Conservation (phyloP, 306 rosid species). For the Luffa aegyptiaca region DNA sequence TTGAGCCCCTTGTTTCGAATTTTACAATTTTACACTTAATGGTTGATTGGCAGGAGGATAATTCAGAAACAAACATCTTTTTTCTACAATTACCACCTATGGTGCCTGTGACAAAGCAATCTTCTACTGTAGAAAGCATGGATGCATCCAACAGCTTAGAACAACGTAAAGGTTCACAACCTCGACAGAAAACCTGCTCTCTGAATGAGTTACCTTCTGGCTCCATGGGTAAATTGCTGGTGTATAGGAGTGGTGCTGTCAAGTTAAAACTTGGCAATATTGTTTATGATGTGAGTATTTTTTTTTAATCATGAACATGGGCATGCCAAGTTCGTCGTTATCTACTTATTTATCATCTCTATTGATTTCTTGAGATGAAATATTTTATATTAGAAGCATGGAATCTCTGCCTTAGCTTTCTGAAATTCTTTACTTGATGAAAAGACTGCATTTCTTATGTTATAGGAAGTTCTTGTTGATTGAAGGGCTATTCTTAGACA, state of each 20-base stretch:
- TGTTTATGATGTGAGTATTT: slow-evolving; percentile 60
- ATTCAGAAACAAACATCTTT: slow-evolving; percentile 42
- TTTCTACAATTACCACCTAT: slow-evolving; percentile 50
- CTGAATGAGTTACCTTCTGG: slow-evolving; percentile 54
- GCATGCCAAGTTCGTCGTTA: neutral
- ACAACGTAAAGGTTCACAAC: slow-evolving; percentile 11
- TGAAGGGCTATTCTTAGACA: neutral
- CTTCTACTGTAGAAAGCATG: slow-evolving; percentile 16
- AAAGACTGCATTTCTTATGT: neutral
- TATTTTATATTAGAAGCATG: slow-evolving; percentile 4
- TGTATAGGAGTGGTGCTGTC: slow-evolving; percentile 67
- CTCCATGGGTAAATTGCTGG: slow-evolving; percentile 73
- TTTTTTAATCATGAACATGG: neutral
- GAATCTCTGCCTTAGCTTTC: neutral
- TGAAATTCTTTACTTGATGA: neutral
- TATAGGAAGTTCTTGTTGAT: neutral
- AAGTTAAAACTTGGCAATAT: slow-evolving; percentile 72
- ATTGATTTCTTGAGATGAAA: neutral
- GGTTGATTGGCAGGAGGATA: slow-evolving; percentile 57
- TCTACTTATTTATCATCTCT: neutral
- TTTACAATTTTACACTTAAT: slow-evolving; percentile 4
- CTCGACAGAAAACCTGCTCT: slow-evolving; percentile 21
- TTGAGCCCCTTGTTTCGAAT: slow-evolving; percentile 8
- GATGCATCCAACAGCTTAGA: slow-evolving; percentile 21
- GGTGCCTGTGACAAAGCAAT: slow-evolving; percentile 32